Percentiles rank a stretch among this genome's conserved stretches.
Evolutionary conservation across 2,329 filamentous ascomycete species (phyloP).

Genomic region (Trichoderma aggressivum): DNA sequence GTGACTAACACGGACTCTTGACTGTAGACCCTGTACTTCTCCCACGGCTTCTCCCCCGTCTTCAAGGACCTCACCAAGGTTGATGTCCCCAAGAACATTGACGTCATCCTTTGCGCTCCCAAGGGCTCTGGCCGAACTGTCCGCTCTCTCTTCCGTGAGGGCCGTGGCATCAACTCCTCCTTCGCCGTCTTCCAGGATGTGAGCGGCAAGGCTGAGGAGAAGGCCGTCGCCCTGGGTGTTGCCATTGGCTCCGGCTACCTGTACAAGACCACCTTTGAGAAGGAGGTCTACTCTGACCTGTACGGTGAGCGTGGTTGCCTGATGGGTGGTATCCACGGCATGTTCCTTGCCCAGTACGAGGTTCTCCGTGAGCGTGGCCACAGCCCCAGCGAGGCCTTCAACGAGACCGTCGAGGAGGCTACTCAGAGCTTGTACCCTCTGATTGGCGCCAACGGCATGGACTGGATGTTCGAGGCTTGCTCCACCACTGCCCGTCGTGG

Average conservation of each 20-base stretch:
- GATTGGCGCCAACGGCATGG: slow-evolving; percentile 97
- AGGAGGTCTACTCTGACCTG: slow-evolving; percentile 99
- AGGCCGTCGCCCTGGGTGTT: slow-evolving; percentile 93
- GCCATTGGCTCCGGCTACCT: slow-evolving; percentile 97
- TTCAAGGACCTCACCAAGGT: slow-evolving; percentile 99
- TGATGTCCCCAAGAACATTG: slow-evolving; percentile 90
- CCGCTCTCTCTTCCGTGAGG: slow-evolving; percentile 97
- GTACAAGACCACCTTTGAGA: slow-evolving; percentile 99
- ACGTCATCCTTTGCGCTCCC: slow-evolving; percentile 98
- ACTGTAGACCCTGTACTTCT: slow-evolving; percentile 94
- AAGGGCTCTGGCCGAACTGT: slow-evolving; percentile 99
- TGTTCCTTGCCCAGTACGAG: slow-evolving; percentile 99
- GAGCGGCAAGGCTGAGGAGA: slow-evolving; percentile 96
- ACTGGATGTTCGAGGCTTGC: slow-evolving; percentile 99
- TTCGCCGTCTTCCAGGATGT: slow-evolving; percentile 98
- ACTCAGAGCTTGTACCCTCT: slow-evolving; percentile 97
- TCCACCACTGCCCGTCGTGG: slow-evolving; percentile 97
- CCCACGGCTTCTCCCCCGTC: slow-evolving; percentile 99
- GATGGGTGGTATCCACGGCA: slow-evolving; percentile 99
- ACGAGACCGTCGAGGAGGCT: slow-evolving; percentile 99
- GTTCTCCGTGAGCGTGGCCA: slow-evolving; percentile 98
- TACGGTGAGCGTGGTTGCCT: slow-evolving; percentile 99
- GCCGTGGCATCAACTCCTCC: slow-evolving; percentile 99
- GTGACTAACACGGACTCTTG: slow-evolving; percentile 25
- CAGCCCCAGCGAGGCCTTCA: slow-evolving; percentile 97